Base-by-base conservation (phyloP, 192 early-diverging fungal species). In the Podila horticola region DNA sequence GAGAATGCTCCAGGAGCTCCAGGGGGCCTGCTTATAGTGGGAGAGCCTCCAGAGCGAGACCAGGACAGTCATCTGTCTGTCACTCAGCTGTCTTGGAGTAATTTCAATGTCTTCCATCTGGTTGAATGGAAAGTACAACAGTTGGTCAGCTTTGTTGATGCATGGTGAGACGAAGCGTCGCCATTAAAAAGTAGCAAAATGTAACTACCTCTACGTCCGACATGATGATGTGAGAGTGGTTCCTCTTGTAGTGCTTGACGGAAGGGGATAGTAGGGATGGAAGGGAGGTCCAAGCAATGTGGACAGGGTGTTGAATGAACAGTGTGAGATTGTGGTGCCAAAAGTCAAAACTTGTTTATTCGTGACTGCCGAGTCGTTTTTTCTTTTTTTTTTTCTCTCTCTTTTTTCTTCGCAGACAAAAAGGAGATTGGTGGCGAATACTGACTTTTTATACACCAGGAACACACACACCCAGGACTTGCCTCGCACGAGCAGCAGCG, bases 1-100 rank as follows among this genome's bases (percentile, higher is more conserved):
- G n/a, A 79, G 70, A 17, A 79, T 79, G 49, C 70, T 79, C 75
- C 75, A 79, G 31, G 65, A 58, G 55, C 75, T 79, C 69, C 58
- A 72, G 28, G 75, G 75, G 0, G 75, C 65, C 38, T 79, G 75
- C 22, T 50, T 72, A 61, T 68, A 79, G 70, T 79, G 75, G 33
- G 31, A 48, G 24, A 79, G 66, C 19, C 69, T 66, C 75, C 75
- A 79, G 2, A 79, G 67, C 5, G 69, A 67, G 52, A 72, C 66
- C 36, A 79, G n/a, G 12, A 50, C 59, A 5, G 64, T 9, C 70
- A 79, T 58, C 48, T 79, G 75, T 50, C 70, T 52, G 31, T 72
- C 59, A 34, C 58, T 68, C 50, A 79, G 22, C 52, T 79, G 69
- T n/a, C 33, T 79, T 28, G 69, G 60, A 30, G 52, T 33, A 19